Conservation (phyloP, 2,329 filamentous ascomycete species). For the Phialemoniopsis sp. region DNA sequence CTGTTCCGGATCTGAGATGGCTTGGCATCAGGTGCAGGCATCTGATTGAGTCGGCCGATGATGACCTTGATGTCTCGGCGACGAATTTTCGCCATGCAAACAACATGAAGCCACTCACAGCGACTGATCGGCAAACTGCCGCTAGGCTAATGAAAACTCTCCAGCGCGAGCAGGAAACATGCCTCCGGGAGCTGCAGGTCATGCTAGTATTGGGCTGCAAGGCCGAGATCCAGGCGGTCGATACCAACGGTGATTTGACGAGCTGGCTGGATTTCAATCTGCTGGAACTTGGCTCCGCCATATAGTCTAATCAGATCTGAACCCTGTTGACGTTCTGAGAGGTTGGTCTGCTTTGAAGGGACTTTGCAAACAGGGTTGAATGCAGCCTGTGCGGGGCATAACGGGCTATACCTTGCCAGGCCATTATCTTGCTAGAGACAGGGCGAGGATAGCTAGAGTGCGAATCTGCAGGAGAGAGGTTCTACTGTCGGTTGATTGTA, state of each 20-base stretch:
- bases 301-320: background rate
- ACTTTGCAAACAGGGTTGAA: too few species aligned
- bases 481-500: too few species aligned
- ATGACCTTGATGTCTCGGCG: background rate
- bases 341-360: too few species aligned
- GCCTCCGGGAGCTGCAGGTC: slow-evolving; percentile 57
- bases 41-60: slow-evolving; percentile 19
- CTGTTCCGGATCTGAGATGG: slow-evolving; percentile 54
- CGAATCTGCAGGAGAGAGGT: too few species aligned
- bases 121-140: slow-evolving; percentile 54
- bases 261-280: slow-evolving; percentile 45
- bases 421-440: too few species aligned
- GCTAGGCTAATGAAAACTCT: slow-evolving; percentile 37
- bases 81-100: background rate
- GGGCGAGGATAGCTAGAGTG: too few species aligned
- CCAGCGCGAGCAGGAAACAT: slow-evolving; percentile 21
- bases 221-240: slow-evolving; percentile 71
- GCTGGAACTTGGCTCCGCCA: background rate
- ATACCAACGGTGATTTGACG: slow-evolving; percentile 46
- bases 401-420: too few species aligned
- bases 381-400: too few species aligned
- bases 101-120: slow-evolving; percentile 1
- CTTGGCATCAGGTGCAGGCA: slow-evolving; percentile 54
- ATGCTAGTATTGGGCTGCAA: slow-evolving; percentile 75
- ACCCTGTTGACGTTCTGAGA: background rate